phyloP scores from a whole-genome alignment of 805 yeast species.

The Kodamaea restingae region DNA sequence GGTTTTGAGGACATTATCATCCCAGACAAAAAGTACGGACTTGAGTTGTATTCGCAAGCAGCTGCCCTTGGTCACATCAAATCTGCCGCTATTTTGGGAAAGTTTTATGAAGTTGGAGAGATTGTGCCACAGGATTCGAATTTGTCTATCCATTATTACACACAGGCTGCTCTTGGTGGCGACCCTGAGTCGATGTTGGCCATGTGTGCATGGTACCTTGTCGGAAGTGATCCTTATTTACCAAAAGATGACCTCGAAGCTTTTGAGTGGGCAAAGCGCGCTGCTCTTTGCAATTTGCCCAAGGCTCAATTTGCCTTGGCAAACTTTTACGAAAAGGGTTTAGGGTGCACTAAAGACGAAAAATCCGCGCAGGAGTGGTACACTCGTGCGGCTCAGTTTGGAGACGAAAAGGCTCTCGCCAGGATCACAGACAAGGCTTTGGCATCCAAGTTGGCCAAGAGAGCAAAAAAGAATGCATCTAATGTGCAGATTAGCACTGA shows the following conservation, averaged over 20 bases:
- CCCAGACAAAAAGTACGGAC: slow-evolving; percentile 77
- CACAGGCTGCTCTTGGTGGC: slow-evolving; percentile 84
- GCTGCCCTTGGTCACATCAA: slow-evolving; percentile 84
- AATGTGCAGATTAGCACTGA: slow-evolving; percentile 3
- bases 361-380: slow-evolving; percentile 71
- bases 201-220: slow-evolving; percentile 93
- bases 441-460: slow-evolving; percentile 28
- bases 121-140: slow-evolving; percentile 73
- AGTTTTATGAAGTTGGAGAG: slow-evolving; percentile 78
- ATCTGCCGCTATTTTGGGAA: slow-evolving; percentile 76
- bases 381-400: slow-evolving; percentile 61
- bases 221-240: slow-evolving; percentile 83
- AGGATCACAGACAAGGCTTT: slow-evolving; percentile 31
- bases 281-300: slow-evolving; percentile 69
- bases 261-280: slow-evolving; percentile 88
- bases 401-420: slow-evolving; percentile 36
- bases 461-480: slow-evolving; percentile 22
- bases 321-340: slow-evolving; percentile 79
- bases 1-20: slow-evolving; percentile 88
- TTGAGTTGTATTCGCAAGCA: slow-evolving; percentile 80
- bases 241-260: slow-evolving; percentile 80
- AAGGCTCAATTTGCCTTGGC: slow-evolving; percentile 87
- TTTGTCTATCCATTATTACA: slow-evolving; percentile 86
- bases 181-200: slow-evolving; percentile 90
- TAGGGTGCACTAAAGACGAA: slow-evolving; percentile 67